Evolutionary conservation across 1,139 yeast genomes (phyloP).

Genomic region (Debaryomyces psychrophilus): DNA sequence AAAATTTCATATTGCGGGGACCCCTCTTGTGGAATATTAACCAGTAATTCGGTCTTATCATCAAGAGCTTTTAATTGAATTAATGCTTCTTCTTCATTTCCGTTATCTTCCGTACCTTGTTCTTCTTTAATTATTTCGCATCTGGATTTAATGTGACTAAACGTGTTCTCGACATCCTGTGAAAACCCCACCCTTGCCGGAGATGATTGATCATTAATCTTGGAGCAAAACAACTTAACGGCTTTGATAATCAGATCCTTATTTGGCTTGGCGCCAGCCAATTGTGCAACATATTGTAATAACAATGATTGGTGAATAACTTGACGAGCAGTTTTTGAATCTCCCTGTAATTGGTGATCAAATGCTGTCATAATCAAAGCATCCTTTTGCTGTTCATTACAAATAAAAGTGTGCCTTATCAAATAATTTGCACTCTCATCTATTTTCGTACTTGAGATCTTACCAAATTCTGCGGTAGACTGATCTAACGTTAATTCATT

Average conservation of each 20-base stretch:
- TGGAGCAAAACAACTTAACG: slow-evolving; percentile 68
- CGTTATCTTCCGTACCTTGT: slow-evolving; percentile 35
- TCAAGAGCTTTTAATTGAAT: slow-evolving; percentile 90
- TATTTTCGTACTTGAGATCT: slow-evolving; percentile 53
- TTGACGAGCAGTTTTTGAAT: slow-evolving; percentile 55
- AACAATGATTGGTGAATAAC: slow-evolving; percentile 80
- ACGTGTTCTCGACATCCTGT: slow-evolving; percentile 73
- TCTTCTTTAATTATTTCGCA: slow-evolving; percentile 66
- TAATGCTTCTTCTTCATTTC: slow-evolving; percentile 60
- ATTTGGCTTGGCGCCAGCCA: slow-evolving; percentile 46
- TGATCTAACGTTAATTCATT: slow-evolving; percentile 47
- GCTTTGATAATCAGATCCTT: slow-evolving; percentile 51
- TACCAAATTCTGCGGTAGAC: slow-evolving; percentile 68
- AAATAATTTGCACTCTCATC: slow-evolving; percentile 54
- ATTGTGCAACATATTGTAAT: slow-evolving; percentile 73
- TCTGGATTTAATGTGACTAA: slow-evolving; percentile 70
- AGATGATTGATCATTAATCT: slow-evolving; percentile 54
- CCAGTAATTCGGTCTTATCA: slow-evolving; percentile 75
- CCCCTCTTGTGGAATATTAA: slow-evolving; percentile 64
- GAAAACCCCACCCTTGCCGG: slow-evolving; percentile 69
- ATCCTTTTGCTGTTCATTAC: slow-evolving; percentile 85
- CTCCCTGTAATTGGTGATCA: slow-evolving; percentile 71
- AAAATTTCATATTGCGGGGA: slow-evolving; percentile 61
- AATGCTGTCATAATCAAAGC: slow-evolving; percentile 92
- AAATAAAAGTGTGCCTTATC: slow-evolving; percentile 64